These are phyloP conservation scores for Strigomonas culicis DNA, from an alignment of 208 protist genomes.

Conservation along the genomic window DNA sequence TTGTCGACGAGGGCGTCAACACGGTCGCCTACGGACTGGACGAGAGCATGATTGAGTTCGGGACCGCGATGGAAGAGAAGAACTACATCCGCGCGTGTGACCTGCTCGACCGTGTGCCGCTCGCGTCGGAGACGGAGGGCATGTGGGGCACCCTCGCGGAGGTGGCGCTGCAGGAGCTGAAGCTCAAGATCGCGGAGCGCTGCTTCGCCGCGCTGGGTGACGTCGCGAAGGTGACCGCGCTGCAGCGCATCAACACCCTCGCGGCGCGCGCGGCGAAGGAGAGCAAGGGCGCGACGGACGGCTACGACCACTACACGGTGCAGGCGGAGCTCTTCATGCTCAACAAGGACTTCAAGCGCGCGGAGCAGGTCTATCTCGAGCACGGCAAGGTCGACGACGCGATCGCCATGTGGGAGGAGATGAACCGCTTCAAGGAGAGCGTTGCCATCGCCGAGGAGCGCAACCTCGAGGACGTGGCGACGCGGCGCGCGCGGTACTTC, in stretches of 20 bases:
- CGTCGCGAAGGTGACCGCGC: slow-evolving; percentile 89
- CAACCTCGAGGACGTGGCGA: slow-evolving; percentile 82
- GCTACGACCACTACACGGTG: slow-evolving; percentile 91
- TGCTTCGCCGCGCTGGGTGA: slow-evolving; percentile 95
- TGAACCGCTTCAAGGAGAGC: slow-evolving; percentile 93
- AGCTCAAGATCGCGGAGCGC: slow-evolving; percentile 92
- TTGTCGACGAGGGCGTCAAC: slow-evolving; percentile 96
- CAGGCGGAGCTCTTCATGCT: slow-evolving; percentile 87
- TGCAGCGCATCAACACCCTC: slow-evolving; percentile 89
- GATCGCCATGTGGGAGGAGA: slow-evolving; percentile 96
- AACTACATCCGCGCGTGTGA: slow-evolving; percentile 90
- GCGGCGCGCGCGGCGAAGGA: slow-evolving; percentile 50
- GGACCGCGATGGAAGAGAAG: slow-evolving; percentile 91
- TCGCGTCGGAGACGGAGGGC: slow-evolving; percentile 89
- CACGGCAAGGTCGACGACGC: slow-evolving; percentile 91
- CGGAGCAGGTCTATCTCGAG: slow-evolving; percentile 94
- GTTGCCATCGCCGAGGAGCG: slow-evolving; percentile 84
- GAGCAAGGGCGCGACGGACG: slow-evolving; percentile 55
- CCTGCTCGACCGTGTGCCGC: slow-evolving; percentile 86
- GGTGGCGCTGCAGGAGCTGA: slow-evolving; percentile 83
- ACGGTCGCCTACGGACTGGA: slow-evolving; percentile 94
- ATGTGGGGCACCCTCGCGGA: slow-evolving; percentile 94
- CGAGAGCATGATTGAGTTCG: slow-evolving; percentile 97
- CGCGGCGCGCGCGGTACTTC: slow-evolving; percentile 89
- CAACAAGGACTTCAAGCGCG: slow-evolving; percentile 90